A percentile compares a stretch with the other conserved stretches of the same genome.
These are phyloP conservation scores for Huiozyma sinensis DNA, from an alignment of 805 yeast genomes.

Conservation along the genomic window DNA sequence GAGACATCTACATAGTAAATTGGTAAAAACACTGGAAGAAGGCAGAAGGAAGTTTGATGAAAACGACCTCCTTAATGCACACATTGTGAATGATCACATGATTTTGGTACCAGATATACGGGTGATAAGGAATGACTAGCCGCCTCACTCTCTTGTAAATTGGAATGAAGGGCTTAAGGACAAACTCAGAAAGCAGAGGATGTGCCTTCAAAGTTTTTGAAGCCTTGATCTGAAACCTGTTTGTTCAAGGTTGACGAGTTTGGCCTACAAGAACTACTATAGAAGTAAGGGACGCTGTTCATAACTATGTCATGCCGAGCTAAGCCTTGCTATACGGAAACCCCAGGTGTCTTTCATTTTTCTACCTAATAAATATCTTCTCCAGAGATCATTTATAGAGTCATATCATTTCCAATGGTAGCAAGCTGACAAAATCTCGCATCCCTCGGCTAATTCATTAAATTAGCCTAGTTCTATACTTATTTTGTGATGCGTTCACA, in stretches of 20 bases:
- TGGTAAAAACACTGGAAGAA: constrained; percentile 36
- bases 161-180: too few relatives aligned
- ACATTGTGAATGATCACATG: constrained; percentile 13
- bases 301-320: too few relatives aligned
- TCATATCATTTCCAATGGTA: too few relatives aligned
- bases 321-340: too few relatives aligned
- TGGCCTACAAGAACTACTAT: too few relatives aligned
- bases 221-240: neutral
- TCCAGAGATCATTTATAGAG: too few relatives aligned
- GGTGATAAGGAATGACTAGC: constrained; percentile 15
- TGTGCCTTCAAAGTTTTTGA: neutral
- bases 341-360: too few relatives aligned
- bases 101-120: constrained; percentile 10
- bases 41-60: constrained; percentile 41
- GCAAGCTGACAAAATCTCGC: too few relatives aligned
- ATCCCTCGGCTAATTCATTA: too few relatives aligned
- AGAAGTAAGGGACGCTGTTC: neutral
- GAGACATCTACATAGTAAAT: constrained; percentile 54
- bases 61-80: constrained; percentile 61
- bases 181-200: neutral
- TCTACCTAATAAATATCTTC: too few relatives aligned
- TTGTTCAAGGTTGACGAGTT: neutral
- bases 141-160: neutral
- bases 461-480: too few relatives aligned
- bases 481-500: too few relatives aligned